phyloP scores from a whole-genome alignment of 1,139 yeast genomes.

The Geotrichum citri-aurantii region DNA sequence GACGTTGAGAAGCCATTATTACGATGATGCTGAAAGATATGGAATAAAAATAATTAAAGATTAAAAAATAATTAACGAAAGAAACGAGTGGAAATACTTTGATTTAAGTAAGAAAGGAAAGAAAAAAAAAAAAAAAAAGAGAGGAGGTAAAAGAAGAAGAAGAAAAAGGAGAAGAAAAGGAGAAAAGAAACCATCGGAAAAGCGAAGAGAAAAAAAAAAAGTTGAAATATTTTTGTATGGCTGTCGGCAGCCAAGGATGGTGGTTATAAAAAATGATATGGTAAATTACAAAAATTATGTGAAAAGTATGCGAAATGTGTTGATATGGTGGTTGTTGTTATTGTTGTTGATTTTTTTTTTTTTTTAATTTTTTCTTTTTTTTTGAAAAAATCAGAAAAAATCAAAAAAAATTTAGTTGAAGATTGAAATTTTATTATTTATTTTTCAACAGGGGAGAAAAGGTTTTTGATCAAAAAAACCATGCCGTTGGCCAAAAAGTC shows the following conservation, averaged over 20 bases:
- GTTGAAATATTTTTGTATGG: not conserved
- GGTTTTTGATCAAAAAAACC: too few species aligned
- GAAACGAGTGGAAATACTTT: not conserved
- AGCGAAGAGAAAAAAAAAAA: conserved; percentile 3
- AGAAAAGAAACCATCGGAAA: not conserved
- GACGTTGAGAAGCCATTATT: conserved; percentile 37
- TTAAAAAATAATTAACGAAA: not conserved
- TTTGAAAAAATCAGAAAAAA: too few species aligned
- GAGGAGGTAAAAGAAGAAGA: not conserved
- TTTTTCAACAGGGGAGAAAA: too few species aligned
- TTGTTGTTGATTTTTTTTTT: too few species aligned
- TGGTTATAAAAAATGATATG: not conserved
- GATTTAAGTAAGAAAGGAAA: not conserved
- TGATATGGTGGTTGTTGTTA: too few species aligned
- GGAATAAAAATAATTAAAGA: not conserved
- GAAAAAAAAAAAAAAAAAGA: not conserved
- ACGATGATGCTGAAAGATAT: not conserved
- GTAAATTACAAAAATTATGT: not conserved
- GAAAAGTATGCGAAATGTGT: not conserved
- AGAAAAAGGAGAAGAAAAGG: not conserved
- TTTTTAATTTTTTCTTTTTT: too few species aligned
- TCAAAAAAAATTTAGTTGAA: too few species aligned
- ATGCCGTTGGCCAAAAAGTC: too few species aligned
- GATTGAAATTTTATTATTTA: too few species aligned
- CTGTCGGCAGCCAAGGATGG: not conserved